Base-by-base conservation (phyloP, 768 basidiomycete species). In the Tubosaeta sp. region DNA sequence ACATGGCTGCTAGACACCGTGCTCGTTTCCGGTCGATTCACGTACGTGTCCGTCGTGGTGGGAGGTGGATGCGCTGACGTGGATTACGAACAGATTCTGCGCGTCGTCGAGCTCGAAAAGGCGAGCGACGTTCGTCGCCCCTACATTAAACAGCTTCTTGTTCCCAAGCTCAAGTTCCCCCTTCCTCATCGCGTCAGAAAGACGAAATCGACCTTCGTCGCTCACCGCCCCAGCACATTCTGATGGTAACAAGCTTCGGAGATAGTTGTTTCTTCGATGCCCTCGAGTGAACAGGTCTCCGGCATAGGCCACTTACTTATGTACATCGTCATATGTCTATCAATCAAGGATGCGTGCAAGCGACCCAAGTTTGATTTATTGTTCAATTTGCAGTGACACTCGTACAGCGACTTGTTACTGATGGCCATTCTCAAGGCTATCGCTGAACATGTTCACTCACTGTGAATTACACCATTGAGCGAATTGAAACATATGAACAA, bases 11-110 rank as follows among this genome's bases (percentile, higher is more conserved):
- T 57, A 83, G 95, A 62, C 95, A 99, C 75, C 93, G 95, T 76
- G 97, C 97, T 59, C 93, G 97, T 71, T 97, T 98, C 87, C 84
- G 95, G 74, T 97, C 92, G 41, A 95, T 98, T 73, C 94, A 95
- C 74, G 91, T 95, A 62, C 58, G 89, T 69, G 10, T 17, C 16
- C 4, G 17, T 35, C 6, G 9, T 34, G 3, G 17, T 11, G 27
- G 1, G 11, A 11, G 19, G 17, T 4, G 10, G 9, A 38, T n/a
- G 39, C 45, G 16, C 29, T 60, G 32, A 60, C 19, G 11, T n/a
- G 42, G 26, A 3, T 2, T 13, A 14, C 25, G 31, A 29, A 37
- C 45, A 98, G 93, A 94, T 99, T 71, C 87, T 99, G 72, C 92
- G 95, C 60, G 95, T 98, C 46, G 88, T 94, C 46, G 95, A 97